Evolutionary conservation across 1,284 basidiomycete species (phyloP), one percentile per base, ranked within the genome.

Genomic region (Porogramme epimiltina): DNA sequence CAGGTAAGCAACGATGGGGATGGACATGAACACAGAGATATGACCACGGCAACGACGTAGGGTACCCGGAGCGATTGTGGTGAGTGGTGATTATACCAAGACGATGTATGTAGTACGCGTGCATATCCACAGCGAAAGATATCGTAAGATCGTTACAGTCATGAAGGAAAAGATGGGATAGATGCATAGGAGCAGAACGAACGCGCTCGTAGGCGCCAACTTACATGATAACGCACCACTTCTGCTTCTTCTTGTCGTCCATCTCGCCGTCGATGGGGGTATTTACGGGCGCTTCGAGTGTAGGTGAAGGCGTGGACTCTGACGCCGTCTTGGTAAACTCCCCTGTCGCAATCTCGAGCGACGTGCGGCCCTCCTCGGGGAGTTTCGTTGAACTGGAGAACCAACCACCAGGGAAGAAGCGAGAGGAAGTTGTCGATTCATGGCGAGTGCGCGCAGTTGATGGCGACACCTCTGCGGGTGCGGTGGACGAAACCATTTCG

Each of bases 351-450:
- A 73, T 68, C 49, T 82, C 80, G 37, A 80, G 58, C 10, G 80
- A 82, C 3, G 79, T 64, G 38, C 77, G 66, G 42, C 72, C 74
- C 56, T 75, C 71, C 18, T 76, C 70, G 1, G 61, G 55, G 1
- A 60, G 49, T 56, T 68, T 70, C 41, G 63, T 62, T 16, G 63
- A 62, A 31, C 67, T 69, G 1, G 77, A 77, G 66, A 79, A 80
- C 80, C 80, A 82, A 4, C 76, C 78, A 28, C 81, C 81, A 15
- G 79, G 79, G 73, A 81, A 79, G 66, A 79, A 76, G 43, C 76
- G 71, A 13, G 79, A 80, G 18, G 81, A 82, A 6, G 79, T 68
- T 0, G 78, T 76, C 2, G 80, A 82, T 60, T 79, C 78, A 3
- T 73, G 67, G 40, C 80, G 67, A 18, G 70, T 68, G 37, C 80